Conservation (phyloP, 306 rosid species). For the Rosa persica region DNA sequence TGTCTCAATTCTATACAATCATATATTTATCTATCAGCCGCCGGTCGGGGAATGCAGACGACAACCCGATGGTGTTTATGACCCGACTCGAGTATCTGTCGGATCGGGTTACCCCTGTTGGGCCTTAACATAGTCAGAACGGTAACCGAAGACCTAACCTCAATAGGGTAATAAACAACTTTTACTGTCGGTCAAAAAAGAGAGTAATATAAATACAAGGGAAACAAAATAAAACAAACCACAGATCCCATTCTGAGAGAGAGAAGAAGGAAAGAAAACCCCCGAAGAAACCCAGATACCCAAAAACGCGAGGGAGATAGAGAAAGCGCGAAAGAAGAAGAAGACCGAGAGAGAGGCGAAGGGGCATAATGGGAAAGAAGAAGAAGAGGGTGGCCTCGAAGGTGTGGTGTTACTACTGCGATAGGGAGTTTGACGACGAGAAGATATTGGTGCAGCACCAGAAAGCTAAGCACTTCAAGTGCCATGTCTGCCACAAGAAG, state of each 20-base stretch:
- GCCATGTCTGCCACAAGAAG: slow-evolving; percentile 98
- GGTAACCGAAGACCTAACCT: background rate
- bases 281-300: slow-evolving; percentile 7
- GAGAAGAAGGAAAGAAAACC: background rate
- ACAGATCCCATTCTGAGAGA: slow-evolving; percentile 3
- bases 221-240: background rate
- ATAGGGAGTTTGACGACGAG: slow-evolving; percentile 96
- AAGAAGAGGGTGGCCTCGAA: slow-evolving; percentile 94
- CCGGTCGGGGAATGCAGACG: too few relatives aligned
- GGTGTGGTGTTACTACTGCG: slow-evolving; percentile 99
- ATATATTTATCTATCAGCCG: too few relatives aligned
- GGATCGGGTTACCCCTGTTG: background rate
- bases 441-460: slow-evolving; percentile 98
- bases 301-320: background rate
- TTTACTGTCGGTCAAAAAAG: background rate
- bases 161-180: background rate
- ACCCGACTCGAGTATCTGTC: background rate
- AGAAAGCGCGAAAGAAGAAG: background rate
- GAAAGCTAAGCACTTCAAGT: slow-evolving; percentile 97
- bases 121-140: background rate
- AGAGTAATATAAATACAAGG: background rate
- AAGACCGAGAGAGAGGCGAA: background rate
- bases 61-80: background rate
- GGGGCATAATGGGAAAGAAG: slow-evolving; percentile 74
- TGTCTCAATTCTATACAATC: too few relatives aligned